A percentile compares a stretch with the other conserved stretches of the same genome.
phyloP scores from a whole-genome alignment of 2,329 filamentous ascomycete species.

The Corynespora cassiicola region DNA sequence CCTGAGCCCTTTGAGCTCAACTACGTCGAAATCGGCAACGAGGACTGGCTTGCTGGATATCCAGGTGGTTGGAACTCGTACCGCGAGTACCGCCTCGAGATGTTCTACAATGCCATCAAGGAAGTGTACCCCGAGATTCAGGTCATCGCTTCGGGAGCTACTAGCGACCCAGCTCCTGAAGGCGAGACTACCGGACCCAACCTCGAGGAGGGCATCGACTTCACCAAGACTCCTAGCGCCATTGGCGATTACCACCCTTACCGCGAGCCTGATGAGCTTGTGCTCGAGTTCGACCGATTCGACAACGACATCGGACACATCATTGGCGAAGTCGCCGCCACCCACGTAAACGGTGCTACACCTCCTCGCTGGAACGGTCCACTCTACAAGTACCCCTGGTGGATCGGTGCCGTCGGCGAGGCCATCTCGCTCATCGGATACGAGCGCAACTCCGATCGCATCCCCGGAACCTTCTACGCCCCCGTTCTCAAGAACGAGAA shows the following conservation, averaged over 20 bases:
- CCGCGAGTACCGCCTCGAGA: conserved; percentile 39
- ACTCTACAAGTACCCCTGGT: conserved; percentile 35
- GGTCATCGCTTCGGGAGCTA: conserved; percentile 40
- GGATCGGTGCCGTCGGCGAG: conserved; percentile 68
- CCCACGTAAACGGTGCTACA: conserved; percentile 36
- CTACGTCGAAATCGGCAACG: conserved; percentile 48
- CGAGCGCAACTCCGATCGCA: conserved; percentile 68
- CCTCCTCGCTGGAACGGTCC: conserved; percentile 30
- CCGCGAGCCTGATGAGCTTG: conserved; percentile 50
- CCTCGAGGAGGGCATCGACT: conserved; percentile 27
- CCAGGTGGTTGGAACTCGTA: conserved; percentile 35
- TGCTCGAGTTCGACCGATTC: conserved; percentile 50
- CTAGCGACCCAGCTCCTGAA: conserved; percentile 31
- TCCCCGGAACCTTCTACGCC: conserved; percentile 56
- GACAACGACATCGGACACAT: conserved; percentile 47
- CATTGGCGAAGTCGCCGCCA: conserved; percentile 44
- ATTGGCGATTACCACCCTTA: conserved; percentile 53
- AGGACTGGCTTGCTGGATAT: conserved; percentile 45
- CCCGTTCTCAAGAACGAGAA: conserved; percentile 44
- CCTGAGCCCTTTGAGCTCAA: conserved; percentile 46
- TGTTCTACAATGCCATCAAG: conserved; percentile 42
- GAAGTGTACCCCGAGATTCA: conserved; percentile 42
- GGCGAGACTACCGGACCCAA: conserved; percentile 44
- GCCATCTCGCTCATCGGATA: conserved; percentile 70
- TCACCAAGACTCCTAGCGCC: conserved; percentile 18